Evolutionary conservation across 2,329 filamentous ascomycete genomes (phyloP).

Genomic region (Pseudocercospora ulei): DNA sequence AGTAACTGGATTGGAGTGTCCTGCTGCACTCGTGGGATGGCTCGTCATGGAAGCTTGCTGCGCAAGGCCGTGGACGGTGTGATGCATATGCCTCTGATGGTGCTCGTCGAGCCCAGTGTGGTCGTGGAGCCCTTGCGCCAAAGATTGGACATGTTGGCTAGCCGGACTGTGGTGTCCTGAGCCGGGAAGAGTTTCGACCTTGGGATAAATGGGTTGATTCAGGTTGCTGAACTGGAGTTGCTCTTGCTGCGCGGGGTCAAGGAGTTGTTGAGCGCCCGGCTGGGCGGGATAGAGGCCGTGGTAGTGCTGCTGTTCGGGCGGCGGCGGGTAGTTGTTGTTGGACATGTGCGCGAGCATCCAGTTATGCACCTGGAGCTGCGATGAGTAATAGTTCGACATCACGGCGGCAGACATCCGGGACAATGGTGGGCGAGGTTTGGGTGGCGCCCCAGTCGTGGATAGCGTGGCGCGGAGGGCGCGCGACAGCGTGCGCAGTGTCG

Average conservation of each 20-base stretch:
- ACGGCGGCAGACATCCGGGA: slow-evolving; percentile 31
- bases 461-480: slow-evolving; percentile 21
- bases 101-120: slow-evolving; percentile 29
- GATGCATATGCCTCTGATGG: slow-evolving; percentile 30
- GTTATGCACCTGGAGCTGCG: slow-evolving; percentile 31
- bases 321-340: slow-evolving; percentile 33
- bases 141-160: slow-evolving; percentile 30
- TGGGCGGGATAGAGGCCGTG: slow-evolving; percentile 30
- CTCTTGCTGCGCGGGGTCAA: slow-evolving; percentile 31
- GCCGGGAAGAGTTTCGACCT: slow-evolving; percentile 29
- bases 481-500: slow-evolving; percentile 23
- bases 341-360: slow-evolving; percentile 35
- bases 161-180: slow-evolving; percentile 25
- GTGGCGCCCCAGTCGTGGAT: slow-evolving; percentile 13
- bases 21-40: slow-evolving; percentile 23
- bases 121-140: slow-evolving; percentile 29
- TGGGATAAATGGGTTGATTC: slow-evolving; percentile 33
- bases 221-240: slow-evolving; percentile 32
- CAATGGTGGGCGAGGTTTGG: slow-evolving; percentile 17
- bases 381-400: slow-evolving; percentile 32
- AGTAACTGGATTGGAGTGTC: slow-evolving; percentile 22
- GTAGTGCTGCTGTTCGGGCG: slow-evolving; percentile 33
- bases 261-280: slow-evolving; percentile 29
- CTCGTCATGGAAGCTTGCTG: slow-evolving; percentile 25
- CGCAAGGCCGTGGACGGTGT: slow-evolving; percentile 26